phyloP scores from a whole-genome alignment of 345 rosid genomes.

The Populus alba region DNA sequence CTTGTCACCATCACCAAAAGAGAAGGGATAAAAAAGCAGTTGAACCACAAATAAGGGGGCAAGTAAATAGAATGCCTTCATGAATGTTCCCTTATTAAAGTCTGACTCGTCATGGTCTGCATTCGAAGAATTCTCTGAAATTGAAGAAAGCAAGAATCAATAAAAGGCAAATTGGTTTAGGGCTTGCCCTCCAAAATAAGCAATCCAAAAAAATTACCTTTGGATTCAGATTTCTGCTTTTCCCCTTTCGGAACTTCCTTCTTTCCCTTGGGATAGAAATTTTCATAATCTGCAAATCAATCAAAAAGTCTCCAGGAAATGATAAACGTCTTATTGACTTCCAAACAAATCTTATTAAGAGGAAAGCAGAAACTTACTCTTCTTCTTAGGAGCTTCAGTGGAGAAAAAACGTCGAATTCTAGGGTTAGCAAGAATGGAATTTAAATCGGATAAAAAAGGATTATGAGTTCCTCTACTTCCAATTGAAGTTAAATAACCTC shows the following conservation, averaged over 20 bases:
- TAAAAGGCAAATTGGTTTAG: background rate
- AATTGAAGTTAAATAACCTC: constrained; percentile 53
- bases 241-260: constrained; percentile 75
- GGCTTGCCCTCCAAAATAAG: background rate
- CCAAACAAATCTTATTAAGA: background rate
- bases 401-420: constrained; percentile 60
- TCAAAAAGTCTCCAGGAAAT: background rate
- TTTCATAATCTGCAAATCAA: constrained; percentile 70
- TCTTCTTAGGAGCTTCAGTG: constrained; percentile 68
- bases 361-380: constrained; percentile 38
- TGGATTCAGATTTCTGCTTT: constrained; percentile 75
- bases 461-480: constrained; percentile 34
- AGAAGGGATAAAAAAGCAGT: constrained; percentile 42
- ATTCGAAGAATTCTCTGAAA: constrained; percentile 63
- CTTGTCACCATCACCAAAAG: constrained; percentile 49
- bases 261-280: constrained; percentile 73
- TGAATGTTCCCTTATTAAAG: constrained; percentile 41
- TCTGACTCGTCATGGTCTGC: constrained; percentile 45
- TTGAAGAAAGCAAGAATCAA: background rate
- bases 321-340: background rate
- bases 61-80: constrained; percentile 43
- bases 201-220: constrained; percentile 40
- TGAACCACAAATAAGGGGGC: constrained; percentile 58
- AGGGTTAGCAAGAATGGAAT: constrained; percentile 63
- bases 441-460: constrained; percentile 41